phyloP scores from a whole-genome alignment of 1,284 basidiomycete species.

The Pseudozyma sp. region DNA sequence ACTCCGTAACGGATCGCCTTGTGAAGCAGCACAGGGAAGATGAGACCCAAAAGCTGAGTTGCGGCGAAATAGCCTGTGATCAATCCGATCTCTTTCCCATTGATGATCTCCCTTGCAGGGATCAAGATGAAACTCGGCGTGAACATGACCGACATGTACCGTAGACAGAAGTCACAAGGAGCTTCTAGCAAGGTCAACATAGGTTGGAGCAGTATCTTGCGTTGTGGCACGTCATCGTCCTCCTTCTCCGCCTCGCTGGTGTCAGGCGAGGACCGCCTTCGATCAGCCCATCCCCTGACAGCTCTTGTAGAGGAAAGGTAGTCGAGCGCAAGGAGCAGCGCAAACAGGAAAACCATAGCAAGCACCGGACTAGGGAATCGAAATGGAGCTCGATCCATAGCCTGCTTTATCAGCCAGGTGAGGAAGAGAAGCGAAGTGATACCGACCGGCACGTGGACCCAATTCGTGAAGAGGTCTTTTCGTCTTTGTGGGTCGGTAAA shows the following conservation, averaged over 20 bases:
- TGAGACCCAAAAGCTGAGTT: constrained; percentile 45
- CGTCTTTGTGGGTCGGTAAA: constrained; percentile 32
- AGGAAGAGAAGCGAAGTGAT: constrained; percentile 46
- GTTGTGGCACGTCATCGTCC: neutral
- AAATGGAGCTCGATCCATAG: constrained; percentile 52
- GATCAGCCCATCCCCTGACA: neutral
- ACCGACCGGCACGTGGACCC: constrained; percentile 59
- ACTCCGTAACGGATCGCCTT: constrained; percentile 9
- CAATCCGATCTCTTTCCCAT: constrained; percentile 55
- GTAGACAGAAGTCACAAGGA: constrained; percentile 59
- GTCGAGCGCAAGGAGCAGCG: constrained; percentile 48
- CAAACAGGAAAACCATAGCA: constrained; percentile 51
- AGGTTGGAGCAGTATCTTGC: constrained; percentile 18
- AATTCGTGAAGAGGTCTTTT: constrained; percentile 47
- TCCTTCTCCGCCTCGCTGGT: neutral
- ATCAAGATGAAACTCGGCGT: constrained; percentile 61
- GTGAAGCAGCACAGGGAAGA: constrained; percentile 53
- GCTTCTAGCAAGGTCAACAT: constrained; percentile 45
- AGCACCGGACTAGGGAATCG: constrained; percentile 58
- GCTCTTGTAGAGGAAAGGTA: constrained; percentile 23
- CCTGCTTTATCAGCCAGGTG: constrained; percentile 51
- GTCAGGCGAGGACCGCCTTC: neutral
- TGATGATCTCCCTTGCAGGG: constrained; percentile 57
- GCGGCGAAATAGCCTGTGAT: constrained; percentile 57
- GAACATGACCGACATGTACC: constrained; percentile 64